Evolutionary conservation across 1,139 yeast species (phyloP), one percentile per base, ranked within the genome.

Genomic region (Trichomonascaceae sp.): DNA sequence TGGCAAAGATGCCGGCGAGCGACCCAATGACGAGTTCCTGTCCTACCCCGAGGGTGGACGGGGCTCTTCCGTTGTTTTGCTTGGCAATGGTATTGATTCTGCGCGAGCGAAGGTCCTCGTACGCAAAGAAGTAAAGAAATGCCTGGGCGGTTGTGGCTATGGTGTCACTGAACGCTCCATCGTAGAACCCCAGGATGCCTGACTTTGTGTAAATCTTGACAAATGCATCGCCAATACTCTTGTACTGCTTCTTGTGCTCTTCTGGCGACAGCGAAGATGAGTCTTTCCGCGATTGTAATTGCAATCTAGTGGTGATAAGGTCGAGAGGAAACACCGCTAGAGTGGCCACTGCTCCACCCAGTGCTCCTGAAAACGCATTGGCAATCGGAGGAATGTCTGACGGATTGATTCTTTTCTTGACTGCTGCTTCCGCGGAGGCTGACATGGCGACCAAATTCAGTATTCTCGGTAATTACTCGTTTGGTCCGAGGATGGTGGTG

Each of bases 11-110:
- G 17, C 59, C 60, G 50, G 87, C 94, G 46, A 81, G 74, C 3
- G 95, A 92, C 33, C 85, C 94, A 42, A 82, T 92, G 32, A 80
- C 80, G 51, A 81, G 74, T 13, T 89, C 76, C 56, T 82, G 93
- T 30, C 81, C 75, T 26, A 89, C 82, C 58, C 93, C 93, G 13
- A 93, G 92, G 36, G 87, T 77, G 22, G 93, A 77, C 17, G 69
- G 62, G 13, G 65, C 65, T 45, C 69, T 67, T 62, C 82, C 84
- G 39, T 78, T 56, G 31, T 82, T 77, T 69, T 82, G 77, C 54
- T 76, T 80, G 50, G 80, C 93, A 48, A 40, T 89, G 82, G 54
- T 79, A 71, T 59, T 77, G 73, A 45, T 84, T 72, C 44, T 92
- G 82, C 67, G 87, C 68, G 65, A 80, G 76, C 52, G 92, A 85